Base-by-base conservation (phyloP, 768 basidiomycete genomes). In the Lactarius akahatsu region DNA sequence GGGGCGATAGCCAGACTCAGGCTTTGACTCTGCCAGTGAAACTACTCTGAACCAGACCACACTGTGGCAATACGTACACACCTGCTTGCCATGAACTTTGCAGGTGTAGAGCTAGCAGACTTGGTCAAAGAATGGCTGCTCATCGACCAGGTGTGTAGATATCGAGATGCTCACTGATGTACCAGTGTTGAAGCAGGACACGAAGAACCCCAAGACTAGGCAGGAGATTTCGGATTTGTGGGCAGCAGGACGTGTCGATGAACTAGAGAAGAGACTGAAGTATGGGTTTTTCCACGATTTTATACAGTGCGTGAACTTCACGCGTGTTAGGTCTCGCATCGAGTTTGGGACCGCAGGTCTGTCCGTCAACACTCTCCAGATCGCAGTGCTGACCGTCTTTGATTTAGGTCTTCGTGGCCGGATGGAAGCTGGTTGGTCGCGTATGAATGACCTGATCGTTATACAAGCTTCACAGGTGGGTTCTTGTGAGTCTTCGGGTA, bases 391-490 rank as follows among this genome's bases (percentile, higher is more conserved):
- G 52, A 50, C 28, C 28, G 59, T 18, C 8, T 26, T 64, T 20
- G 23, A 28, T 62, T 61, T 69, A 90, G 92, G 92, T 61, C 79
- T 94, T 26, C 80, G 92, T 71, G 92, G 88, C 1, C 81, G 78
- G 69, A 95, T 96, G 94, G 89, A 91, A 70, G 92, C 92, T 9
- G 94, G 94, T 1, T 94, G 89, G 84, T 82, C 90, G n/a, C 83
- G 90, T 63, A 94, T 96, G 91, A 96, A 96, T 73, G 91, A 94
- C 75, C 76, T 96, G 64, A 90, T 86, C 57, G 79, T 94, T 61
- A 87, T 91, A 52, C 92, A 94, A 73, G 83, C 91, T 11, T 91
- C 91, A 16, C 91, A 94, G 81, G 92, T 85, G 56, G 77, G 54
- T 55, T 26, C 4, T 50, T 50, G 57, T 47, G 20, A 43, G 3